Evolutionary conservation across 176 grass and related monocot genomes (phyloP), one percentile per base, ranked within the genome.

Genomic region (Puccinellia tenuiflora): DNA sequence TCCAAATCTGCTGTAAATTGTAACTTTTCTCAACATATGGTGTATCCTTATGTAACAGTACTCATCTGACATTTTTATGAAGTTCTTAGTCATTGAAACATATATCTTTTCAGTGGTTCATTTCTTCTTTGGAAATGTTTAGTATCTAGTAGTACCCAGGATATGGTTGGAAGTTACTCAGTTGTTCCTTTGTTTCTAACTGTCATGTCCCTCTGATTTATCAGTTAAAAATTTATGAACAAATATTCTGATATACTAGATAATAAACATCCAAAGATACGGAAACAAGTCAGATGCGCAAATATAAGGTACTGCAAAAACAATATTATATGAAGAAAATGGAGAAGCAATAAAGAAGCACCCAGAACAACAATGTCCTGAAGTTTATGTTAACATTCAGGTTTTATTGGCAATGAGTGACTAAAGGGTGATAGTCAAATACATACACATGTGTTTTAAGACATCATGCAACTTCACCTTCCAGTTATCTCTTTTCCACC

Each of bases 401-500:
- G 15, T 48, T 60, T 61, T 78, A 42, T 16, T 62, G 37, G 2
- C 16, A 62, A 45, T 62, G 24, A 29, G 0, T 9, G 38, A 61
- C 54, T 45, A 62, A 30, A 29, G 40, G 26, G 22, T 16, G 24
- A 18, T 37, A 28, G 0, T 0, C 45, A 65, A 25, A 86, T 66
- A 15, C 45, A 75, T 62, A 28, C 22, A 40, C 15, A 0, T 22
- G 31, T 69, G 53, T 81, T 54, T 70, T 55, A 17, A 9, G 14
- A 70, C 9, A 81, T 56, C 31, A 5, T 40, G 34, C 64, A 81
- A 3, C 50, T 70, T 81, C 33, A 20, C 35, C 33, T 51, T 81
- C 79, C 64, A 81, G 48, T 55, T 81, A 16, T 81, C 33, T 53
- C n/a, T 53, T 69, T 24, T 65, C 79, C 79, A 69, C 47, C 39